Evolutionary conservation across 805 yeast genomes (phyloP), one percentile per base, ranked within the genome.

Genomic region (Wilhelminamyces savonicus): DNA sequence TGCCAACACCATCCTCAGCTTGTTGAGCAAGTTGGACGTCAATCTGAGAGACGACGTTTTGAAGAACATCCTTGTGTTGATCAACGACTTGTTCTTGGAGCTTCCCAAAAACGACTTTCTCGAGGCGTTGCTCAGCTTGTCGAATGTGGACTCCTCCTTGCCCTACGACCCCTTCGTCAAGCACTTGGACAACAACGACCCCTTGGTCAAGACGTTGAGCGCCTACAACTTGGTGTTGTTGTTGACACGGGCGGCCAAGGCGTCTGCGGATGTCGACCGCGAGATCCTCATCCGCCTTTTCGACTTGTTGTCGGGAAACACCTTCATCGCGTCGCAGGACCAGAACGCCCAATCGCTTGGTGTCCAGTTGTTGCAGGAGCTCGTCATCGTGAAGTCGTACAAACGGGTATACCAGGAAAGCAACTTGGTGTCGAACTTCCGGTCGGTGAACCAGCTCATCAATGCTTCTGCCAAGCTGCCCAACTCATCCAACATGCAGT

Each of bases 311-410:
- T 42, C 62, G 14, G 47, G 61, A 8, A 24, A 38, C 6, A 30
- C 41, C 2, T 52, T 60, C 23, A 46, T 63, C 23, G 62, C 54
- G 6, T 21, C 39, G 16, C 48, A 36, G 31, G 69, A 64, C 36
- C 38, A 63, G 34, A 75, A 74, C 46, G 19, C 19, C 8, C 78
- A 78, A 47, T 80, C 71, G 35, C 61, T 82, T 32, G 58, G 59
- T 11, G 67, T 79, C 25, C 94, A 83, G 49, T 62, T 79, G 37
- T 66, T 79, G 37, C 77, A 74, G 39, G 78, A 74, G 40, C 61
- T 86, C 27, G 56, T 82, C 13, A 62, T 75, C 16, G 50, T 66
- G 28, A 75, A 78, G 51, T 39, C 47, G 22, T 77, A 69, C 53
- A 74, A 90, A 46, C 35, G 48, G 1, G 47, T 66, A 15, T 79